Conservation (phyloP, 495 filamentous ascomycete species). For the Aspergillus ostianus region DNA sequence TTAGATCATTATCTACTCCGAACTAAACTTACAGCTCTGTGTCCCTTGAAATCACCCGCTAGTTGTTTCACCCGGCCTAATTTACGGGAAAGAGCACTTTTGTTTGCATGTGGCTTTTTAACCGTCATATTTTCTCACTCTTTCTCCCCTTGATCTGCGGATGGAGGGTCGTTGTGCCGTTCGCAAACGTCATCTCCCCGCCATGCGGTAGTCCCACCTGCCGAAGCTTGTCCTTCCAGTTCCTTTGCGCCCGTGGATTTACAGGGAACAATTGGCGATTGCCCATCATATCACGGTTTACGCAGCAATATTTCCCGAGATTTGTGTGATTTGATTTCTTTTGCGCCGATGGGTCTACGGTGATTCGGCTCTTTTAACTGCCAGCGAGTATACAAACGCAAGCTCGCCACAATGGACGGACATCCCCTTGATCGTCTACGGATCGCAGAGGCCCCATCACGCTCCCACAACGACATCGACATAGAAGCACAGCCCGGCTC, state of each 20-base stretch:
- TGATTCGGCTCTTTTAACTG: background rate
- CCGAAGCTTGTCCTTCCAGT: background rate
- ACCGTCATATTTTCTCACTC: background rate
- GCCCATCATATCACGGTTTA: background rate
- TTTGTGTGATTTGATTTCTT: background rate
- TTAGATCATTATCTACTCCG: background rate
- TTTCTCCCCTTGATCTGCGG: background rate
- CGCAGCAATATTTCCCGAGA: background rate
- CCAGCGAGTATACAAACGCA: background rate
- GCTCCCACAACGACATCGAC: slow-evolving; percentile 25
- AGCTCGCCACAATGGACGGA: slow-evolving; percentile 25
- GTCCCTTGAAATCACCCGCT: background rate
- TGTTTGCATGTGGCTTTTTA: background rate
- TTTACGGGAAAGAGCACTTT: background rate
- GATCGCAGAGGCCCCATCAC: slow-evolving; percentile 6
- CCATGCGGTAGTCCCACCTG: background rate
- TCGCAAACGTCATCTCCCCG: background rate
- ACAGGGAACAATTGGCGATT: background rate
- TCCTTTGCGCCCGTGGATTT: background rate
- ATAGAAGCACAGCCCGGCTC: slow-evolving; percentile 38
- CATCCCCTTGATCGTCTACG: slow-evolving; percentile 28
- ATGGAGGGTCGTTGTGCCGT: background rate
- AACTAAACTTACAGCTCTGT: background rate
- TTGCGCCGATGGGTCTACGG: background rate
- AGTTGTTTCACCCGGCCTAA: background rate